Evolutionary conservation across 1,284 basidiomycete genomes (phyloP).

Genomic region (Fomes fomentarius): DNA sequence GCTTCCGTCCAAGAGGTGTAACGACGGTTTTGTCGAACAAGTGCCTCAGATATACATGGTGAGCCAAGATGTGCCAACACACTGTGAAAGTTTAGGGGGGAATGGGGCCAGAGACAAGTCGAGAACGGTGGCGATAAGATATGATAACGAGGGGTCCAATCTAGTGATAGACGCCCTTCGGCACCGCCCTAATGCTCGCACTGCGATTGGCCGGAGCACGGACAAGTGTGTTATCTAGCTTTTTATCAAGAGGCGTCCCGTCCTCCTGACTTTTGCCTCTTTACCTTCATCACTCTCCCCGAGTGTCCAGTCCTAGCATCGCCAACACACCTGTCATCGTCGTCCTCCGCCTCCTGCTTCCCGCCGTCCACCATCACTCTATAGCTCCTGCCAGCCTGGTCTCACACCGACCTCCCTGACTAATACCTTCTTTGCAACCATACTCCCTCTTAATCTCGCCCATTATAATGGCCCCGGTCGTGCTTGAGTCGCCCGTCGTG

Average conservation of each 20-base stretch:
- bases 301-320: conserved; percentile 5
- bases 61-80: too few relatives aligned
- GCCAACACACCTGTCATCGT: conserved; percentile 14
- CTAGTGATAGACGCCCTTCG: conserved; percentile 21
- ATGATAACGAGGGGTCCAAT: conserved; percentile 13
- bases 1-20: too few relatives aligned
- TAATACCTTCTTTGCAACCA: conserved; percentile 18
- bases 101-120: not conserved
- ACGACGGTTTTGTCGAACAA: too few relatives aligned
- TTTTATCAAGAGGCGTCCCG: conserved; percentile 26
- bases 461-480: conserved; percentile 34
- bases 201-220: conserved; percentile 20
- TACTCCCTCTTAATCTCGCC: conserved; percentile 22
- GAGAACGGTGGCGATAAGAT: conserved; percentile 9
- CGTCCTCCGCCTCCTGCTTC: conserved; percentile 8
- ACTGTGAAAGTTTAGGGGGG: too few relatives aligned
- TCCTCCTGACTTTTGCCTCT: conserved; percentile 27
- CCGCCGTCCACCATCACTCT: conserved; percentile 6
- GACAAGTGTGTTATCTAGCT: conserved; percentile 24
- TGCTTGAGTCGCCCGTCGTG: conserved; percentile 33
- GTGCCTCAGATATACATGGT: too few relatives aligned
- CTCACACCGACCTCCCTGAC: conserved; percentile 10
- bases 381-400: conserved; percentile 1
- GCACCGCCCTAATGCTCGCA: conserved; percentile 18
- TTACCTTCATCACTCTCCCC: conserved; percentile 25